Conservation (phyloP, 352 stramenopile species). For the Pythium chondricola region DNA sequence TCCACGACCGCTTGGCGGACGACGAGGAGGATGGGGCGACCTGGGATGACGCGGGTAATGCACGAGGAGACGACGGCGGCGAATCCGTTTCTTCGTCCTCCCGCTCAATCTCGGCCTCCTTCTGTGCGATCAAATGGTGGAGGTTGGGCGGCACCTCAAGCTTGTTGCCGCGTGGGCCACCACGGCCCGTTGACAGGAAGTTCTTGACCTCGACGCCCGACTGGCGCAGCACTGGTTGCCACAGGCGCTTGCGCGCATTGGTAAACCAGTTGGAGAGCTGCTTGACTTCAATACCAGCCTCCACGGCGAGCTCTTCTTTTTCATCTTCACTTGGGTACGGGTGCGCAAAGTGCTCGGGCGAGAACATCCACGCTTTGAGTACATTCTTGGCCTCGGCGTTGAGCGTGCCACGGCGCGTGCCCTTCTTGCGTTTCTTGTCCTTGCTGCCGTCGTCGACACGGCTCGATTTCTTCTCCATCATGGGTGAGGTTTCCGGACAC, state of each 20-base stretch:
- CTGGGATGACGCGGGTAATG: too few relatives aligned
- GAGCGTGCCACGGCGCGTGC: slow-evolving; percentile 71
- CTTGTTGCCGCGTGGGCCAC: slow-evolving; percentile 72
- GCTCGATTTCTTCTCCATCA: slow-evolving; percentile 17
- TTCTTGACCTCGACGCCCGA: slow-evolving; percentile 88
- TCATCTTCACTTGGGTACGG: slow-evolving; percentile 85
- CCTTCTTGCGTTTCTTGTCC: slow-evolving; percentile 65
- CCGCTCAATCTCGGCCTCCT: slow-evolving; percentile 16
- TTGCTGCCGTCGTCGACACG: slow-evolving; percentile 18
- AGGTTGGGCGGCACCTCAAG: slow-evolving; percentile 63
- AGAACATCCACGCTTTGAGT: slow-evolving; percentile 88
- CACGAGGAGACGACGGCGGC: slow-evolving; percentile 14
- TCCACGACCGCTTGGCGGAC: slow-evolving; percentile 52
- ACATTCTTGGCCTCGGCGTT: slow-evolving; percentile 83
- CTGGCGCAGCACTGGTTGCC: slow-evolving; percentile 80
- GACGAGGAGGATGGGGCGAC: too few relatives aligned
- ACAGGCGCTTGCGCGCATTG: slow-evolving; percentile 83
- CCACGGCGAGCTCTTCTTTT: slow-evolving; percentile 74
- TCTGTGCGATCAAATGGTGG: slow-evolving; percentile 43
- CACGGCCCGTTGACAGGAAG: slow-evolving; percentile 77
- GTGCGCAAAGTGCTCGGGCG: slow-evolving; percentile 81
- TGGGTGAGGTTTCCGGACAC: slow-evolving; percentile 35
- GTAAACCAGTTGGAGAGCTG: slow-evolving; percentile 89
- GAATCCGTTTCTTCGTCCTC: slow-evolving; percentile 6
- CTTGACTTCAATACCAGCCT: slow-evolving; percentile 84